These are phyloP conservation scores for Emmonsiellopsis sp. DNA, from an alignment of 2,329 filamentous ascomycete species.

Conservation along the genomic window DNA sequence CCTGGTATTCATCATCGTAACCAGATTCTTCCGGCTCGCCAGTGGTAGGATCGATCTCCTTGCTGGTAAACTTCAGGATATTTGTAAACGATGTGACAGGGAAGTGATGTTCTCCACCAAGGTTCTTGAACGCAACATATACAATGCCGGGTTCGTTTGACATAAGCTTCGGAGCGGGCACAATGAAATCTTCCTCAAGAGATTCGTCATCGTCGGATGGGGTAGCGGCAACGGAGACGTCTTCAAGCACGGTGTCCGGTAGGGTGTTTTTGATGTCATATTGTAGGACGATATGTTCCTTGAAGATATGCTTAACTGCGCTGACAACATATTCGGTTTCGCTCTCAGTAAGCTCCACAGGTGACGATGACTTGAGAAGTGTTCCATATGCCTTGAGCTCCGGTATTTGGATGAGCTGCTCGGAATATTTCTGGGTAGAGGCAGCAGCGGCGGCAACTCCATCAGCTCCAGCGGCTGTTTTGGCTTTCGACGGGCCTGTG, in stretches of 20 bases:
- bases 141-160: constrained; percentile 86
- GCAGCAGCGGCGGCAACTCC: constrained; percentile 67
- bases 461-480: constrained; percentile 60
- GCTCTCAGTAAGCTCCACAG: constrained; percentile 86
- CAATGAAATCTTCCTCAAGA: constrained; percentile 79
- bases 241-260: constrained; percentile 79
- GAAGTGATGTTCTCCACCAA: constrained; percentile 61
- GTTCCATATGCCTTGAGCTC: constrained; percentile 84
- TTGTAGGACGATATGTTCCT: constrained; percentile 89
- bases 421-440: constrained; percentile 76
- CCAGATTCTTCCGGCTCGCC: constrained; percentile 82
- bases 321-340: constrained; percentile 96
- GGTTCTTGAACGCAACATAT: constrained; percentile 89
- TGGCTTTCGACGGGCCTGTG: constrained; percentile 63
- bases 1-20: constrained; percentile 96
- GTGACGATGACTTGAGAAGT: constrained; percentile 80
- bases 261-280: constrained; percentile 98
- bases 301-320: constrained; percentile 95
- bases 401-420: constrained; percentile 79
- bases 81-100: constrained; percentile 80
- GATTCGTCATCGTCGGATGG: constrained; percentile 72
- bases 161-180: constrained; percentile 71
- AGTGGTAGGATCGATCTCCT: constrained; percentile 95
- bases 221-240: constrained; percentile 73
- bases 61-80: constrained; percentile 90